These are phyloP conservation scores for Syzygium grande DNA, from an alignment of 345 rosid genomes.

Conservation along the genomic window DNA sequence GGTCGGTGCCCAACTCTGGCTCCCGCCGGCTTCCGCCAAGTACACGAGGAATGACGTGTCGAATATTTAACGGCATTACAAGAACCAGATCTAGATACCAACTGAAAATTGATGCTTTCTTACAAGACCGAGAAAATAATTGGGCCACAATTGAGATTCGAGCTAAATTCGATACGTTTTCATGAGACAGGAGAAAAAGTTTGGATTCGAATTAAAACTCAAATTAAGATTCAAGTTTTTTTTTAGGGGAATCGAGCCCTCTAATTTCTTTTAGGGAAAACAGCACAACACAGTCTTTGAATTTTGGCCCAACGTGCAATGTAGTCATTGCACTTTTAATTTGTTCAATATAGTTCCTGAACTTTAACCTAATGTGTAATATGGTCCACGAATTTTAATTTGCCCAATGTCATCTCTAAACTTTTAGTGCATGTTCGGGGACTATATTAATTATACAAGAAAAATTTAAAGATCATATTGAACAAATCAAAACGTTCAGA, in stretches of 20 bases:
- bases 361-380: too few species aligned
- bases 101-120: fast-evolving
- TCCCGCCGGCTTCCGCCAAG: too few species aligned
- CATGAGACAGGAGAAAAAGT: not conserved
- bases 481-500: too few species aligned
- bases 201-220: not conserved
- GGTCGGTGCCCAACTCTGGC: not conserved
- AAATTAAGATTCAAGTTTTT: not conserved
- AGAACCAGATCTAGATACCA: fast-evolving
- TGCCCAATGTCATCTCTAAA: too few species aligned
- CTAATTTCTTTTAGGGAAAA: not conserved
- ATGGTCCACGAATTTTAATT: too few species aligned
- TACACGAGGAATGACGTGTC: not conserved
- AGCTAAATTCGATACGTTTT: not conserved
- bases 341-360: too few species aligned
- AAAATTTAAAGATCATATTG: too few species aligned
- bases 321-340: too few species aligned
- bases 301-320: too few species aligned
- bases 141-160: fast-evolving
- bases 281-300: too few species aligned
- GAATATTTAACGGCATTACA: not conserved
- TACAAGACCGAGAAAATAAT: fast-evolving
- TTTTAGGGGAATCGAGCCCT: not conserved
- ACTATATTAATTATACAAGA: too few species aligned
- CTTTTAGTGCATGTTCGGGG: too few species aligned